Evolutionary conservation across 2,329 filamentous ascomycete genomes (phyloP), one percentile per base, ranked within the genome.

Genomic region (Calonectria pteridis): DNA sequence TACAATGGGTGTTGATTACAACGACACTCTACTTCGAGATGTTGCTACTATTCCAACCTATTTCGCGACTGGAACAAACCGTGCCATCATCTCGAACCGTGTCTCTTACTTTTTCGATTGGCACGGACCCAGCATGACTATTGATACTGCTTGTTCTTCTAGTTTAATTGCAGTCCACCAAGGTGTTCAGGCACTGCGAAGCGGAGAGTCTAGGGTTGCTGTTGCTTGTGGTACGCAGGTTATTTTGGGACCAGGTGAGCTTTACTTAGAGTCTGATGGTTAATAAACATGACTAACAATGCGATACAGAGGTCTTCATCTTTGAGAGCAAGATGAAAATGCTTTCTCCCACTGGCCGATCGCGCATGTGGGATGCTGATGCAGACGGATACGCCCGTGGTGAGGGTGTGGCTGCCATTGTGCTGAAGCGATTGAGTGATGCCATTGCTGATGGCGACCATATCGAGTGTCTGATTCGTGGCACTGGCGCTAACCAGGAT

Each of bases 71-170:
- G 66, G 66, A 11, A 73, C 49, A 6, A 49, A 53, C 28, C 28
- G 85, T 75, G 85, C 86, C 28, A 88, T 89, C 81, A 83, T 88
- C 73, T 87, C 87, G 1, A 90, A 90, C 77, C 82, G 88, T 55
- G 81, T 90, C 23, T 89, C 87, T 1, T 87, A 89, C 75, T 88
- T 87, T 80, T 90, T 89, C 72, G 87, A 90, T 74, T 82, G 90
- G 65, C 82, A 84, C 51, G 89, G 89, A 0, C 87, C 88, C 0
- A 88, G 86, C 72, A 85, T 89, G 73, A 89, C 87, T 1, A 83
- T 86, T 4, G 86, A 89, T 73, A 89, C 88, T 4, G 88, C 87
- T 14, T 89, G 88, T 75, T 89, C 87, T 0, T 87, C 86, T 4
- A 87, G 85, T 75, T 79, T 89, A 74, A 84, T 87, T 29, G 86